Conservation (phyloP, 306 rosid genomes). For the Dryas drummondii region DNA sequence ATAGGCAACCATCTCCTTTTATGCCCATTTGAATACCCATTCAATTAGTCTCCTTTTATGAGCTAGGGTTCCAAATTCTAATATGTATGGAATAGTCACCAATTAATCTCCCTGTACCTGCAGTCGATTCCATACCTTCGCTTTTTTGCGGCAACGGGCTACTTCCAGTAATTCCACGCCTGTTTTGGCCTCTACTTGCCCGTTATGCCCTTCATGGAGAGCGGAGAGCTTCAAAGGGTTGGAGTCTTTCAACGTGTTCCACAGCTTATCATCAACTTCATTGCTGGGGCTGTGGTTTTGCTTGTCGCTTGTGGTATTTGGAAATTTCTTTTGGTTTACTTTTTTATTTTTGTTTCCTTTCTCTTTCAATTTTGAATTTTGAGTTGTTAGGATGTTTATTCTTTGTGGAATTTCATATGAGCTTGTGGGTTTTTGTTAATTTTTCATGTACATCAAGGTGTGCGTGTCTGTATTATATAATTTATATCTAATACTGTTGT, state of each 20-base stretch:
- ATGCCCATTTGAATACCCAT: not conserved
- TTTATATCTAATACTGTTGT: not conserved
- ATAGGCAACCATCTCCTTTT: no score
- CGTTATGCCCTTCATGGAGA: slow-evolving; percentile 23
- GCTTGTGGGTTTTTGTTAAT: slow-evolving; percentile 18
- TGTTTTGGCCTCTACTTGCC: not conserved
- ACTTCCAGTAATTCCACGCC: not conserved
- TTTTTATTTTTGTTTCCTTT: not conserved
- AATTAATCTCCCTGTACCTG: not conserved
- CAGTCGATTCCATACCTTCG: not conserved
- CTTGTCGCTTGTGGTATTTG: slow-evolving; percentile 26
- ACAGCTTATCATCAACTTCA: slow-evolving; percentile 15
- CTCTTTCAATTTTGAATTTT: not conserved
- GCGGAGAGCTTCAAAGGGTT: slow-evolving; percentile 9
- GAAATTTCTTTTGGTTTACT: not conserved
- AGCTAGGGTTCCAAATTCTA: slow-evolving; percentile 1
- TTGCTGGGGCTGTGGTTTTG: slow-evolving; percentile 27
- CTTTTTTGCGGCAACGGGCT: not conserved
- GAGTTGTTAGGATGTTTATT: not conserved
- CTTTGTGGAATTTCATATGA: not conserved
- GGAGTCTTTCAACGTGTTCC: slow-evolving; percentile 25
- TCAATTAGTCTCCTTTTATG: not conserved
- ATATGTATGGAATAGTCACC: not conserved
- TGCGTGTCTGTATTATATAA: not conserved
- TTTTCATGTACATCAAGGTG: not conserved